phyloP scores from a whole-genome alignment of 805 yeast genomes.

The Candida loeiensis region DNA sequence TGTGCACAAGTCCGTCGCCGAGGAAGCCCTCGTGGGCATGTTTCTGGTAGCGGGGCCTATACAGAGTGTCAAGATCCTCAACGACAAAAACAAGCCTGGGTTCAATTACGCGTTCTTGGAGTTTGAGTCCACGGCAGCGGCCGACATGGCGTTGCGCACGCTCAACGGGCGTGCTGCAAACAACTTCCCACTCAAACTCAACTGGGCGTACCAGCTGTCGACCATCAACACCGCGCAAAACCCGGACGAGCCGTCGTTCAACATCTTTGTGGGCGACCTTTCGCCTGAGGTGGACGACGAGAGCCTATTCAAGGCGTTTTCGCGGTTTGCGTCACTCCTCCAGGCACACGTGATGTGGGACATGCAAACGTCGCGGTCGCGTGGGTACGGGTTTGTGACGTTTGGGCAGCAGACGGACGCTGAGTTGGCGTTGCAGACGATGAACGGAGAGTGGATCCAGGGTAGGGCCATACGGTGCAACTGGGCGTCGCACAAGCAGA shows the following conservation, averaged over 20 bases:
- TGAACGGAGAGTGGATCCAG: constrained; percentile 70
- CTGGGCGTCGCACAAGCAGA: constrained; percentile 79
- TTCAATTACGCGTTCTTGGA: constrained; percentile 84
- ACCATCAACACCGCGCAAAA: constrained; percentile 46
- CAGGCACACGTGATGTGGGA: constrained; percentile 98
- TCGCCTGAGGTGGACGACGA: constrained; percentile 82
- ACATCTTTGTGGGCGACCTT: constrained; percentile 83
- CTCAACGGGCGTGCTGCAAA: constrained; percentile 58
- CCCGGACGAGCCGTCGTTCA: constrained; percentile 51
- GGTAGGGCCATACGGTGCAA: constrained; percentile 80
- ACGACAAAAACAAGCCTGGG: constrained; percentile 71
- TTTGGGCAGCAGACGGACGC: constrained; percentile 68
- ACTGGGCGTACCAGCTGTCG: constrained; percentile 84
- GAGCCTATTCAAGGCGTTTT: constrained; percentile 53
- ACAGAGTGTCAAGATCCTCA: constrained; percentile 62
- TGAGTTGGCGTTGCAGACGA: constrained; percentile 62
- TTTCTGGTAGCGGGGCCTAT: constrained; percentile 62
- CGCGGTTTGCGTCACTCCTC: constrained; percentile 53
- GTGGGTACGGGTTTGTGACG: constrained; percentile 90
- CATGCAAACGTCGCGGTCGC: constrained; percentile 86
- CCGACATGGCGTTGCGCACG: constrained; percentile 57
- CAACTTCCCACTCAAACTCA: constrained; percentile 56
- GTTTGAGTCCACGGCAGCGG: constrained; percentile 54
- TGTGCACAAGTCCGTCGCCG: constrained; percentile 60
- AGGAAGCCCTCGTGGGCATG: constrained; percentile 56